Base-by-base conservation (phyloP, 768 basidiomycete genomes). In the Boletus barrowsii region DNA sequence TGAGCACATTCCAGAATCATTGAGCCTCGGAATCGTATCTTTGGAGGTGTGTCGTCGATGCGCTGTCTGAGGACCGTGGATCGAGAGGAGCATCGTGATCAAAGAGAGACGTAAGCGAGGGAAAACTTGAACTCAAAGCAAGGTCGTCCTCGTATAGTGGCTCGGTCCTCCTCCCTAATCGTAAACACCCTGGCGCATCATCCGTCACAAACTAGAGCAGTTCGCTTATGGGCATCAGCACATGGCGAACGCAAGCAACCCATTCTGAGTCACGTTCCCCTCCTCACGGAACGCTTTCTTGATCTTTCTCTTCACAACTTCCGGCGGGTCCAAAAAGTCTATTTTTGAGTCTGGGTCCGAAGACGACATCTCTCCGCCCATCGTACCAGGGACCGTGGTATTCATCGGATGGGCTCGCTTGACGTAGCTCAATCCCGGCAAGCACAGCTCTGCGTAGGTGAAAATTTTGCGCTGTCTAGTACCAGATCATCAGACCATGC, bases 381-480 rank as follows among this genome's bases (percentile, higher is more conserved):
- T 86, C 33, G 97, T 79, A 42, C 95, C 93, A 29, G 95, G 94
- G 0, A 98, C 93, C 95, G 98, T 98, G 33, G 83, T 77, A 73
- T 98, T 99, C 97, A 99, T 99, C 42, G 98, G 79, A 70, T 99
- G 97, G 0, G 95, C 90, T 32, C 96, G 92, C 73, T 97, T 98
- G 49, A 76, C 74, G 76, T 98, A 98, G 97, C n/a, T n/a, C n/a
- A n/a, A n/a, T n/a, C n/a, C n/a, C n/a, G n/a, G 97, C 49, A 99
- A 87, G 81, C 93, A 95, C 63, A 89, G 82, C 68, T 98, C 95
- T 9, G 97, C 95, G 64, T 96, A 95, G 18, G 93, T 98, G 73
- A 99, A 22, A 22, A 22, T 22, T 22, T 22, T 22, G 22, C 22
- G 22, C 22, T 3, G 22, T 22, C 22, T 6, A 37, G 14, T 11